Percentiles rank a stretch among this genome's conserved stretches.
These are phyloP conservation scores for Petunia secreta DNA, from an alignment of 257 asterid species.

Conservation along the genomic window DNA sequence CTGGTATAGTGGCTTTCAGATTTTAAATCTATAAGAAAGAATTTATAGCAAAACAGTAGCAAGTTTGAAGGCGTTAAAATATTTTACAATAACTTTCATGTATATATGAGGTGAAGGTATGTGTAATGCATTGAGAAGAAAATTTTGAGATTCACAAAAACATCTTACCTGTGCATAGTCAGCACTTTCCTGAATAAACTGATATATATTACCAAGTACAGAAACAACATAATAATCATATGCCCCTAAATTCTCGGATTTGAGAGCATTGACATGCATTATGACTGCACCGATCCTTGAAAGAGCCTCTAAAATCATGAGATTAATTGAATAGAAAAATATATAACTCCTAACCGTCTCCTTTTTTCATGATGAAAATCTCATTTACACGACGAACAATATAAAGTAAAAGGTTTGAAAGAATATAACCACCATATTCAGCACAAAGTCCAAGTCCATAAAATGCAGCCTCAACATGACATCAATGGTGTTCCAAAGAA, in stretches of 20 bases:
- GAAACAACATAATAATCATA: constrained; percentile 82
- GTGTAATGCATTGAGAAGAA: too few relatives aligned
- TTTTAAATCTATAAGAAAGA: too few relatives aligned
- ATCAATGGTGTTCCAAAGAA: constrained; percentile 26
- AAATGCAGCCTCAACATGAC: constrained; percentile 76
- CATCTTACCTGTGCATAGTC: constrained; percentile 73
- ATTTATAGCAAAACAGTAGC: too few relatives aligned
- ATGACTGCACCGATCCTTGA: constrained; percentile 76
- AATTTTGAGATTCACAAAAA: background rate
- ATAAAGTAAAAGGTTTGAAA: constrained; percentile 68
- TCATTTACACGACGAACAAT: constrained; percentile 4
- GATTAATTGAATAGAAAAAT: background rate
- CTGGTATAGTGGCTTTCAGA: too few relatives aligned
- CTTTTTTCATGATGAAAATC: background rate
- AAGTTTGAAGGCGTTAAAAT: too few relatives aligned
- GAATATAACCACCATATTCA: constrained; percentile 76
- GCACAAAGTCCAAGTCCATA: constrained; percentile 97
- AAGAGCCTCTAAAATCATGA: constrained; percentile 75
- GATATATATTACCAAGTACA: too few relatives aligned
- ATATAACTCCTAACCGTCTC: constrained; percentile 27
- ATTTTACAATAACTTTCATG: too few relatives aligned
- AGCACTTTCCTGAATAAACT: constrained; percentile 70
- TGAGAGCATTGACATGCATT: constrained; percentile 61
- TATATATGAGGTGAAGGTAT: too few relatives aligned
- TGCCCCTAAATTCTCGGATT: constrained; percentile 78